Conservation (phyloP, 2,329 filamentous ascomycete species). For the Colletotrichum theobromicola region DNA sequence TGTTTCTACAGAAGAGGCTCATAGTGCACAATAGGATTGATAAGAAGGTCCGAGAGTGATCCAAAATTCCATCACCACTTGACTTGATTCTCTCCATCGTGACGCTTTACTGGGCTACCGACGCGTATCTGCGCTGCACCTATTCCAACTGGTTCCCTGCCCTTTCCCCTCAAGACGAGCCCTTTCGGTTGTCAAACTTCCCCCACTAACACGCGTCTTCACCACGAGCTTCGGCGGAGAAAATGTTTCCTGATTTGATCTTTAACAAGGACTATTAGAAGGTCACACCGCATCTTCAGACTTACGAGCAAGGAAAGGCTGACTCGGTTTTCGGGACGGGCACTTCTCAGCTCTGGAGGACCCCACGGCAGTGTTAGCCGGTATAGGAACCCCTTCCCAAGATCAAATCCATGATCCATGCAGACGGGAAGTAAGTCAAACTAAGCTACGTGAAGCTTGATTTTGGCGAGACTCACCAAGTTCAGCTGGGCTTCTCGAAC, state of each 20-base stretch:
- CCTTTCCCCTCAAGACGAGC: neutral
- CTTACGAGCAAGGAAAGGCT: neutral
- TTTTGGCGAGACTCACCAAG: neutral
- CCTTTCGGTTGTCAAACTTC: neutral
- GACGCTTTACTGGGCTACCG: conserved; percentile 60
- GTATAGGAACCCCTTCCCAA: neutral
- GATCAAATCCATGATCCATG: neutral
- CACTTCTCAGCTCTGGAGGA: neutral
- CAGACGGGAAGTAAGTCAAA: neutral
- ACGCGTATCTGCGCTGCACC: conserved; percentile 49
- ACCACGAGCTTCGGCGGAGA: neutral
- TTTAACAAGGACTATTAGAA: neutral
- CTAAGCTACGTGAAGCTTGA: neutral
- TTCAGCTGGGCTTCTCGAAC: neutral
- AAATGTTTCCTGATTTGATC: neutral
- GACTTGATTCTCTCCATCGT: conserved; percentile 53
- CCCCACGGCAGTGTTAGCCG: neutral
- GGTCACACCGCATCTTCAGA: neutral
- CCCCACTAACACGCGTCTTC: neutral
- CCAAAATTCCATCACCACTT: conserved; percentile 35
- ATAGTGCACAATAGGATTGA: conserved; percentile 42
- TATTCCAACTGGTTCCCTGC: conserved; percentile 48
- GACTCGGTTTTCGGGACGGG: neutral
- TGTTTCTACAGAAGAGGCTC: neutral
- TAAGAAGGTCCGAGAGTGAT: conserved; percentile 61